These are phyloP conservation scores for Beauveria medogensis DNA, from an alignment of 2,329 filamentous ascomycete species.

Conservation along the genomic window DNA sequence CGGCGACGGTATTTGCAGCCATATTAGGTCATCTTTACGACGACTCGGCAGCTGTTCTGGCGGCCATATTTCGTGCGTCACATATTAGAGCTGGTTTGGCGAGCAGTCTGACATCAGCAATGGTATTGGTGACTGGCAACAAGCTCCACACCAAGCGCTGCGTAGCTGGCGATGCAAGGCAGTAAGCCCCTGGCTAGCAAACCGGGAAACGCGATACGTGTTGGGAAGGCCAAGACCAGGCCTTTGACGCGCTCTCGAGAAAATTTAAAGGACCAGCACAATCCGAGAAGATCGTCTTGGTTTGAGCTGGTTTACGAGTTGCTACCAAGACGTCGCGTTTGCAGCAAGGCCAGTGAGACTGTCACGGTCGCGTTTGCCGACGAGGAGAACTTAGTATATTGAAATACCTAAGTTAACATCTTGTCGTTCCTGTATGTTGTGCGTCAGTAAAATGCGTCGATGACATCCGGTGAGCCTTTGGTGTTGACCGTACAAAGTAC, in stretches of 20 bases:
- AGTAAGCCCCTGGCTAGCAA: not conserved
- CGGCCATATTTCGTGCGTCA: not conserved
- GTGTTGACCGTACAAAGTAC: not conserved
- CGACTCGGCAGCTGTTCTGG: not conserved
- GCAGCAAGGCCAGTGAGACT: not conserved
- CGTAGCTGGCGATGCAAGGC: not conserved
- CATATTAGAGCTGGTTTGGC: not conserved
- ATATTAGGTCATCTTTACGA: conserved; percentile 7
- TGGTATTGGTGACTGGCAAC: not conserved
- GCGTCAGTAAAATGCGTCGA: not conserved
- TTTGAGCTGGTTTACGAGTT: not conserved
- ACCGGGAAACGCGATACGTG: not conserved
- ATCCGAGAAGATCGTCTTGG: not conserved
- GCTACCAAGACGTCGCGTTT: not conserved
- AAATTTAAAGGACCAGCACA: not conserved
- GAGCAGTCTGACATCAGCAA: conserved; percentile 7
- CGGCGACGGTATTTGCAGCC: not conserved
- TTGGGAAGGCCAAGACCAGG: not conserved
- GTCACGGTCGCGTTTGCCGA: not conserved
- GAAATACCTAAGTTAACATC: not conserved
- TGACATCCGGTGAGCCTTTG: not conserved
- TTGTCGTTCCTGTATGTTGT: not conserved
- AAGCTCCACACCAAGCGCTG: not conserved
- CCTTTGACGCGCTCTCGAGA: not conserved
- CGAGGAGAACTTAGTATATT: not conserved